Evolutionary conservation across 768 basidiomycete species (phyloP), one percentile per base, ranked within the genome.

Genomic region (Mycena rosella): DNA sequence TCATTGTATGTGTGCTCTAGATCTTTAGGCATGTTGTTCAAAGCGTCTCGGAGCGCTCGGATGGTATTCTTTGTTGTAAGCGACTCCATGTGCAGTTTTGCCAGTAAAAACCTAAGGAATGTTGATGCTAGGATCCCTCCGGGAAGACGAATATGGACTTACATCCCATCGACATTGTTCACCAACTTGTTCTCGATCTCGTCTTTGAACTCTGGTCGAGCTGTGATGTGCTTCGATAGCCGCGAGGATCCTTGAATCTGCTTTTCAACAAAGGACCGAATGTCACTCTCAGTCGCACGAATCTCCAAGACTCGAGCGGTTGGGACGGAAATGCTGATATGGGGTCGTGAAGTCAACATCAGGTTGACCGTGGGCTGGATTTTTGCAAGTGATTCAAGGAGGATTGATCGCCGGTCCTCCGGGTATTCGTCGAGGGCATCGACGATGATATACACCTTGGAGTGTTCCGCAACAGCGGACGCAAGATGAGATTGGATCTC

Each of bases 341-440:
- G 53, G 36, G 60, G 60, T 24, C 60, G 44, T 20, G 47, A 51
- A 5, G 60, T 61, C 14, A 61, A 17, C 45, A 61, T 3, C 4
- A 61, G 30, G 11, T 51, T 32, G 9, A 49, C 24, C 17, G 10
- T 49, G 20, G 44, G 32, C 24, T 18, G 15, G 27, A 49, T 3
- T 32, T 14, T 27, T 2, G 32, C 18, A n/a, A 61, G 29, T 13
- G 22, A 26, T 17, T 51, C 20, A 11, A 61, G 34, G 14, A 63
- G 30, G 13, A 48, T 15, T 22, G 26, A 10, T 17, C 48, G 42
- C 9, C 3, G 5, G 14, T 61, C 47, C 20, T 44, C 57, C 14
- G 48, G 36, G 18, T 61, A 61, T 61, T 61, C 60, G 48, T 61
- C 60, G 11, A 61, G 32, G 11, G 60, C 60, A 38, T 61, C n/a